Base-by-base conservation (phyloP, 176 grass and related monocot species). In the Lolium multiflorum region DNA sequence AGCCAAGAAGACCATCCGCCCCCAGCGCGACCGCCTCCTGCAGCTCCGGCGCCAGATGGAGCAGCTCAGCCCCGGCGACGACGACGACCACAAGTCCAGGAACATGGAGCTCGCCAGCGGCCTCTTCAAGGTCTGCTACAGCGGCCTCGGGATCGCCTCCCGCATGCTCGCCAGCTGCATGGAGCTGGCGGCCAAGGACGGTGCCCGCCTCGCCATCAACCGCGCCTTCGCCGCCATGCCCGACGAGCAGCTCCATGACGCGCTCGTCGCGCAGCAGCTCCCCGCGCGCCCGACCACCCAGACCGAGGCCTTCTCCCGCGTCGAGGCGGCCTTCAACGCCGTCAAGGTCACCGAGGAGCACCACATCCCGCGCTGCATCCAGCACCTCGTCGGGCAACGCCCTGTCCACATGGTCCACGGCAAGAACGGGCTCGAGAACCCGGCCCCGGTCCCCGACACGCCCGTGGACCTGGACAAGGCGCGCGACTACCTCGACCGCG, bases 1-100 rank as follows among this genome's bases (percentile, higher is more conserved):
- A 1, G 66, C 66, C 16, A 3, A 6, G 13, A 69, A 69, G 35
- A 69, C 17, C 2, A 16, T 69, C 35, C 35, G 66, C 0, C 31
- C 66, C 0, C 35, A 69, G 66, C 66, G 66, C 66, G 66, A 69
- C 66, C 66, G 16, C 66, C 66, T 69, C 35, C 66, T 69, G 66
- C 66, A 69, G 16, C 66, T 69, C 66, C 35, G 49, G 49, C 11
- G 55, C 55, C 55, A 6, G 6, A 17, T 57, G 6, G 17, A 57
- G 55, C 55, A 57, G 18, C 31, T 35, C 2, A 35, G 17, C 55
- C 17, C 0, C 55, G 17, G 6, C 54, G 55, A 20, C 54, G n/a
- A n/a, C n/a, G 54, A 13, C 52, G 16, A 3, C 17, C 17, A 20
- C 6, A 17, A 17, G 0, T 6, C 2, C 16, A 57, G 0, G 55